Conservation (phyloP, 2,329 filamentous ascomycete species). For the Chaetomium strumarium region DNA sequence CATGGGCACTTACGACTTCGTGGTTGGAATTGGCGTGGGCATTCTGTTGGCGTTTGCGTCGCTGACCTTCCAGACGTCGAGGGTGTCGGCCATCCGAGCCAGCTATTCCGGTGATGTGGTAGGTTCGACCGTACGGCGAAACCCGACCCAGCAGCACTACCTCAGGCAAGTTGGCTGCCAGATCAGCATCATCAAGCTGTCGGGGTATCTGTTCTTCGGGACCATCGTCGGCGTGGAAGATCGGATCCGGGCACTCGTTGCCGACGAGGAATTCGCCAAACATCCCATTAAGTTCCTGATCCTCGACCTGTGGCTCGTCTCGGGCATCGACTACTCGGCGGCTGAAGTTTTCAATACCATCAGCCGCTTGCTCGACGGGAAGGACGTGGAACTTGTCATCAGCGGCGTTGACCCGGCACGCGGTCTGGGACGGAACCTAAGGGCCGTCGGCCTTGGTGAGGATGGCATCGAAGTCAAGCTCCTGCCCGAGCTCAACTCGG, state of each 20-base stretch:
- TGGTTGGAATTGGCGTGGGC: constrained; percentile 85
- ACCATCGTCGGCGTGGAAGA: constrained; percentile 95
- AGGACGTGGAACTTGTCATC: constrained; percentile 73
- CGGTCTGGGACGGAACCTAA: constrained; percentile 69
- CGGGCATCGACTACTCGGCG: constrained; percentile 90
- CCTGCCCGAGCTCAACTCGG: constrained; percentile 86
- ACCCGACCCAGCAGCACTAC: constrained; percentile 82
- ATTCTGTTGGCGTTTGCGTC: constrained; percentile 88
- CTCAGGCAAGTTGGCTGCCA: constrained; percentile 79
- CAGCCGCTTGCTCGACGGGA: constrained; percentile 72
- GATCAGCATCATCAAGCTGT: constrained; percentile 85
- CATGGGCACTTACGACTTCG: constrained; percentile 97
- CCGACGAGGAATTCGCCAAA: constrained; percentile 71
- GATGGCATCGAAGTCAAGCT: constrained; percentile 70
- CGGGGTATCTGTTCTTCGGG: constrained; percentile 96
- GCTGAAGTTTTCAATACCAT: constrained; percentile 93
- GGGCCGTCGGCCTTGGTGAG: constrained; percentile 75
- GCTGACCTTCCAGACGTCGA: constrained; percentile 85
- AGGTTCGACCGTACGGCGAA: constrained; percentile 85
- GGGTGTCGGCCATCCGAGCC: constrained; percentile 80
- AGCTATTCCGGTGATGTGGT: constrained; percentile 87
- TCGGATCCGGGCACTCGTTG: constrained; percentile 73
- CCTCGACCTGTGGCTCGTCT: constrained; percentile 82
- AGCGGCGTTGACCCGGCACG: constrained; percentile 74
- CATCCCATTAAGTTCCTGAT: constrained; percentile 85